These are phyloP conservation scores for Candida ponderosae DNA, from an alignment of 805 yeast genomes.

Conservation along the genomic window DNA sequence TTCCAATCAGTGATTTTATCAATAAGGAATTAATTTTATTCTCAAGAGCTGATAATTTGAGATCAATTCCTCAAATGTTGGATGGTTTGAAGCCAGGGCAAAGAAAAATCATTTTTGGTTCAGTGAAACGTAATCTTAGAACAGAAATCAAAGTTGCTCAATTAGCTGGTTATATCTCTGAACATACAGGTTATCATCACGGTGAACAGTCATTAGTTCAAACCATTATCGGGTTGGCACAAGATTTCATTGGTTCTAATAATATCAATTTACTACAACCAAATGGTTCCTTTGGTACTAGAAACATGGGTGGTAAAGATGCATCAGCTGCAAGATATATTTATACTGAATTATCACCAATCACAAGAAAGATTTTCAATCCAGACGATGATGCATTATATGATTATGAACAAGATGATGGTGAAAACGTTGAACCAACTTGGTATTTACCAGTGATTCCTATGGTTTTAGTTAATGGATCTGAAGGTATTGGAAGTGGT, in stretches of 20 bases:
- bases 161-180: slow-evolving; percentile 83
- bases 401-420: slow-evolving; percentile 85
- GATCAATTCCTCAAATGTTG: slow-evolving; percentile 89
- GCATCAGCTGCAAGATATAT: slow-evolving; percentile 98
- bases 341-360: slow-evolving; percentile 70
- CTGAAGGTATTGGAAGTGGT: slow-evolving; percentile 98
- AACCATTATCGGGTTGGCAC: slow-evolving; percentile 91
- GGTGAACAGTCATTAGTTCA: slow-evolving; percentile 86
- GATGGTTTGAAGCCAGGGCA: slow-evolving; percentile 98
- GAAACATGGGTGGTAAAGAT: slow-evolving; percentile 97
- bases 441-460: slow-evolving; percentile 95
- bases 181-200: slow-evolving; percentile 89
- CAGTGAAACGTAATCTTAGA: slow-evolving; percentile 71
- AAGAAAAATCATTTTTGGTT: slow-evolving; percentile 84
- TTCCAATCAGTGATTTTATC: slow-evolving; percentile 90
- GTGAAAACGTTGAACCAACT: slow-evolving; percentile 87
- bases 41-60: slow-evolving; percentile 92
- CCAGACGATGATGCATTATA: slow-evolving; percentile 73
- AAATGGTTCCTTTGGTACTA: slow-evolving; percentile 92
- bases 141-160: slow-evolving; percentile 85
- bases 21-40: slow-evolving; percentile 91
- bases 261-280: slow-evolving; percentile 81
- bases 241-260: slow-evolving; percentile 88
- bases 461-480: slow-evolving; percentile 89
- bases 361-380: slow-evolving; percentile 72